Percentiles rank a stretch among this genome's conserved stretches.
Evolutionary conservation across 192 early-diverging fungal genomes (phyloP).

Genomic region (Coemansia sp.): DNA sequence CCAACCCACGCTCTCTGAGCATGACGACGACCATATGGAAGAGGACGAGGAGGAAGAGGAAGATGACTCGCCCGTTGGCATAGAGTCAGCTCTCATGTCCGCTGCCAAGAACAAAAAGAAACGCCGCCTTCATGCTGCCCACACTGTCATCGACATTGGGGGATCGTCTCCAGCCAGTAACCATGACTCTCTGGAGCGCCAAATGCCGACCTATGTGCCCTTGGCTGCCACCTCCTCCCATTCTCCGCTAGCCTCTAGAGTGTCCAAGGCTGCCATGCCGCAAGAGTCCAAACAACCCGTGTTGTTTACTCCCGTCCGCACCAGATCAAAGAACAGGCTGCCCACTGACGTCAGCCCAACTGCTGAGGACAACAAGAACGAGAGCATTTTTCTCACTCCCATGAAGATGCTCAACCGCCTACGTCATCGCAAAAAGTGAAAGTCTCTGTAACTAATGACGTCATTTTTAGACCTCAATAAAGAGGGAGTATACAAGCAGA

Average conservation of each 20-base stretch:
- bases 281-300: slow-evolving; percentile 38
- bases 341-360: not conserved
- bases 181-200: slow-evolving; percentile 2
- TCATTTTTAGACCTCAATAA: no score
- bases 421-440: slow-evolving; percentile 48
- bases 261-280: slow-evolving; percentile 8
- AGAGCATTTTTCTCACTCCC: slow-evolving; percentile 41
- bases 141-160: slow-evolving; percentile 19
- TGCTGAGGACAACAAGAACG: not conserved
- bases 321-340: slow-evolving; percentile 6
- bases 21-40: slow-evolving; percentile 8
- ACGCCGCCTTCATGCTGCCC: slow-evolving; percentile 32
- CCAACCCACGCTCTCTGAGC: not conserved
- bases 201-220: not conserved
- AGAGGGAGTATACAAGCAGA: no score
- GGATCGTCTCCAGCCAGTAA: not conserved
- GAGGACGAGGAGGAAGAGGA: slow-evolving; percentile 3
- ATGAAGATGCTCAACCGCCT: slow-evolving; percentile 50
- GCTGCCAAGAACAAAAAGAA: slow-evolving; percentile 34
- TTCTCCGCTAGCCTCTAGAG: not conserved
- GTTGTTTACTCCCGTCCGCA: slow-evolving; percentile 38
- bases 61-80: no score
- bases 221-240: not conserved
- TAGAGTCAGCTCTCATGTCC: not conserved
- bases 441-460: no score